Evolutionary conservation across 2,329 filamentous ascomycete genomes (phyloP), one percentile per base, ranked within the genome.

Genomic region (Grosmannia clavigera): DNA sequence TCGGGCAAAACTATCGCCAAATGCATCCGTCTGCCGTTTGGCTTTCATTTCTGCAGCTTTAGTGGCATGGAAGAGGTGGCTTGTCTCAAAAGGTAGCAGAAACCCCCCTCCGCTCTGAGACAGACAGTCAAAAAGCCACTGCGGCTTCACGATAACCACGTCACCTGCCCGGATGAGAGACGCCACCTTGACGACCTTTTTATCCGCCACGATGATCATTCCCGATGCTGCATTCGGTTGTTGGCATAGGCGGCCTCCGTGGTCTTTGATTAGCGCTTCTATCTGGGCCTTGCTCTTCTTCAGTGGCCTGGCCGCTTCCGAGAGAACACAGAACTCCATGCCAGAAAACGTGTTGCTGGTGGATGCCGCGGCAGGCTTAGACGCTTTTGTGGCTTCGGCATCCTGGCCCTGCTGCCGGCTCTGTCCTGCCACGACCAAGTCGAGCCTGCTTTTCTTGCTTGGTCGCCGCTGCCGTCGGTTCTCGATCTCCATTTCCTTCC

Each of bases 61-160:
- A 0, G 79, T 81, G 0, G 83, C 83, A 67, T 86, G 83, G 63
- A 94, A 86, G 66, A 97, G 76, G 66, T 97, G 91, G 0, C 77
- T 66, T 3, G 74, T 77, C 64, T 82, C 80, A 51, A 77, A 79
- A 0, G 80, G 79, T 5, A 95, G 81, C 9, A 96, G 72, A 14
- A 87, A 80, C 4, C 80, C 77, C 3, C 78, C 80, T 1, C 60
- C 64, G 58, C 64, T 79, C 72, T 71, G 83, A 70, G 80, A 79
- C 40, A 95, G 78, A 66, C 90, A 94, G 70, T 97, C 91, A 33
- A 88, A 76, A 2, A 97, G 75, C 94, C 94, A 99, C 6, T 77
- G 79, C 0, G 92, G 88, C 27, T 83, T 83, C 60, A 97, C 78
- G 57, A 99, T 86, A 65, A 90, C 85, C 7, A 82, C 78, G 0